A percentile compares a stretch with the other conserved stretches of the same genome.
phyloP scores from a whole-genome alignment of 345 rosid species.

The Hibiscus syriacus region DNA sequence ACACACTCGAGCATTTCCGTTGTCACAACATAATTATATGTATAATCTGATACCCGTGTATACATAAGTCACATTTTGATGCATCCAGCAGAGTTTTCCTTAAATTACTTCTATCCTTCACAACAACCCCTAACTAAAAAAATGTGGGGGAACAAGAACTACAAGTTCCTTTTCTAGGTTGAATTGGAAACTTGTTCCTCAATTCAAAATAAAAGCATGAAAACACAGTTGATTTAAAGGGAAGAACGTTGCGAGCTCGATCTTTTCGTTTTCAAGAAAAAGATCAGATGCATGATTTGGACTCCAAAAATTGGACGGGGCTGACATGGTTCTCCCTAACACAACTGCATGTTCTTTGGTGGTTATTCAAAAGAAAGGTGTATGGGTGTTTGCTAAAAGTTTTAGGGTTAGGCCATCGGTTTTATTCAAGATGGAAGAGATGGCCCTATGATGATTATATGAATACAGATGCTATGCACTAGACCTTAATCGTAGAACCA shows the following conservation, averaged over 20 bases:
- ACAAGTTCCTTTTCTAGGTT: conserved; percentile 14
- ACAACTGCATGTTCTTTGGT: conserved; percentile 24
- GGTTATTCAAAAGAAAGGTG: conserved; percentile 34
- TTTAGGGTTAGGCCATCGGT: conserved; percentile 22
- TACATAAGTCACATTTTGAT: conserved; percentile 20
- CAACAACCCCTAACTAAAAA: conserved; percentile 25
- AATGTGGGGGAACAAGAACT: too few relatives aligned
- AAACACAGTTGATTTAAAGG: conserved; percentile 18
- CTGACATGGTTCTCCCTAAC: conserved; percentile 17
- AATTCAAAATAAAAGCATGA: conserved; percentile 1
- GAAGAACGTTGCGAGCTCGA: conserved; percentile 17
- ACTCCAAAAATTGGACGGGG: conserved; percentile 19
- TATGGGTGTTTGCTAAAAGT: conserved; percentile 26
- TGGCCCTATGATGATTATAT: conserved; percentile 27
- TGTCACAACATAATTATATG: conserved; percentile 34
- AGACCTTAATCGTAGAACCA: conserved; percentile 32
- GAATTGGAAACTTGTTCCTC: conserved; percentile 32
- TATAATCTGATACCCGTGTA: not conserved
- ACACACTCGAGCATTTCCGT: conserved; percentile 33
- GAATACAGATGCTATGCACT: conserved; percentile 26
- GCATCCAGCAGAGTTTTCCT: conserved; percentile 26
- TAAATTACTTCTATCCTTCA: conserved; percentile 21
- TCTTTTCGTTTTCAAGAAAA: conserved; percentile 15
- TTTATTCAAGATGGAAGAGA: conserved; percentile 32
- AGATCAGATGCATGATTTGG: conserved; percentile 17